A percentile compares a stretch with the other conserved stretches of the same genome.
phyloP scores from a whole-genome alignment of 208 protist species.

The Trypanosoma congolense region DNA sequence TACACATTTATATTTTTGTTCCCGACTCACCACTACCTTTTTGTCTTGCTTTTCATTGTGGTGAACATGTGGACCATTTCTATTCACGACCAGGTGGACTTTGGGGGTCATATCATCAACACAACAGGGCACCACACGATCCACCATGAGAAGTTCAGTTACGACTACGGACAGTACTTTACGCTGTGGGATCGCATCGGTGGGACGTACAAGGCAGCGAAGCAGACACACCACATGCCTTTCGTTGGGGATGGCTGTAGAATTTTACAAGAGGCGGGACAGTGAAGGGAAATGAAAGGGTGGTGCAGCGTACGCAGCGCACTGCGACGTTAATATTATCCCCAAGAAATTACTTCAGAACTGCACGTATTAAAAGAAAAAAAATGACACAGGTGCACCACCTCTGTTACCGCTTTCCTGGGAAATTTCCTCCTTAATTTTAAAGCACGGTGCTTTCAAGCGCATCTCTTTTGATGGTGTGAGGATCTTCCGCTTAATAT shows the following conservation, averaged over 20 bases:
- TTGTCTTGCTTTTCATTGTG: slow-evolving; percentile 81
- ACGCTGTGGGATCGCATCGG: slow-evolving; percentile 91
- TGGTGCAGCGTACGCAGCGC: too few relatives aligned
- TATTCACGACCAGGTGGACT: slow-evolving; percentile 91
- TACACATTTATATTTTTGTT: slow-evolving; percentile 89
- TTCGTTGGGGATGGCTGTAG: slow-evolving; percentile 6
- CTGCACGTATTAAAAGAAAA: too few relatives aligned
- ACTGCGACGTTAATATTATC: too few relatives aligned
- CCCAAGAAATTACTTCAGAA: too few relatives aligned
- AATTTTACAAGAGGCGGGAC: background rate
- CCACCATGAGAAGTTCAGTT: slow-evolving; percentile 91
- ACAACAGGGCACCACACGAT: slow-evolving; percentile 90
- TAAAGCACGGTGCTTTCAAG: too few relatives aligned
- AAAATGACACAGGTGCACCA: too few relatives aligned
- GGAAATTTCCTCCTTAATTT: too few relatives aligned
- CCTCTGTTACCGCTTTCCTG: too few relatives aligned
- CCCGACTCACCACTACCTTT: slow-evolving; percentile 84
- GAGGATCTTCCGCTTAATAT: too few relatives aligned
- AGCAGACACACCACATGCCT: slow-evolving; percentile 65
- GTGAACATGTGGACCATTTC: slow-evolving; percentile 95
- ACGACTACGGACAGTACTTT: slow-evolving; percentile 94
- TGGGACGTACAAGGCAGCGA: slow-evolving; percentile 72
- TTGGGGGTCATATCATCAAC: slow-evolving; percentile 74
- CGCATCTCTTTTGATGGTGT: too few relatives aligned
- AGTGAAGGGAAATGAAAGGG: too few relatives aligned